Conservation (phyloP, 441 rosid genomes). For the Populus hybrid region DNA sequence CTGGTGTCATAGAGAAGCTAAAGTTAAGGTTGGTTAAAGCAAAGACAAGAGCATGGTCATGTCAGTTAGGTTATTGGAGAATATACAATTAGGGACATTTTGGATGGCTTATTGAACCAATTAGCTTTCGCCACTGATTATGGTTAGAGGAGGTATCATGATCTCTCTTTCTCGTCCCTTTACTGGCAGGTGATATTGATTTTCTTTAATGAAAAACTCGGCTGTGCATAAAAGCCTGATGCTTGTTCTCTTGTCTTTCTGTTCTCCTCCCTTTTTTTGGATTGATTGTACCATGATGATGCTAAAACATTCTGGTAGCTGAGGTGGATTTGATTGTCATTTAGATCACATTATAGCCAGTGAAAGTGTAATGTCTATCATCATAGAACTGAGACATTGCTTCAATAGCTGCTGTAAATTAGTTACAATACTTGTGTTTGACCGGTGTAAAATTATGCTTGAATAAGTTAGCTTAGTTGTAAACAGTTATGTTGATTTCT, state of each 20-base stretch:
- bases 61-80: not conserved
- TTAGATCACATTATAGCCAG: not conserved
- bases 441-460: not conserved
- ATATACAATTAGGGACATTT: not conserved
- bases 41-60: constrained; percentile 6
- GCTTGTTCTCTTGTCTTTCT: not conserved
- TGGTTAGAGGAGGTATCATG: not conserved
- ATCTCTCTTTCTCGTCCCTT: not conserved
- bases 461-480: not conserved
- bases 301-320: not conserved
- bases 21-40: constrained; percentile 3
- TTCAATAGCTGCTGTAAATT: not conserved
- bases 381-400: not conserved
- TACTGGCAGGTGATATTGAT: not conserved
- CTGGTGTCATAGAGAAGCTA: not conserved
- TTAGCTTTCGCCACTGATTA: not conserved
- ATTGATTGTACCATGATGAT: not conserved
- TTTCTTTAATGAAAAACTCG: not conserved
- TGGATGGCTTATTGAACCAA: not conserved
- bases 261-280: not conserved
- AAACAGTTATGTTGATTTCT: not conserved
- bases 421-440: not conserved
- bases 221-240: not conserved
- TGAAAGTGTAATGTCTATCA: not conserved
- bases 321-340: not conserved